Evolutionary conservation across 331 rosid genomes (phyloP).

Genomic region (Spiraea crenata): DNA sequence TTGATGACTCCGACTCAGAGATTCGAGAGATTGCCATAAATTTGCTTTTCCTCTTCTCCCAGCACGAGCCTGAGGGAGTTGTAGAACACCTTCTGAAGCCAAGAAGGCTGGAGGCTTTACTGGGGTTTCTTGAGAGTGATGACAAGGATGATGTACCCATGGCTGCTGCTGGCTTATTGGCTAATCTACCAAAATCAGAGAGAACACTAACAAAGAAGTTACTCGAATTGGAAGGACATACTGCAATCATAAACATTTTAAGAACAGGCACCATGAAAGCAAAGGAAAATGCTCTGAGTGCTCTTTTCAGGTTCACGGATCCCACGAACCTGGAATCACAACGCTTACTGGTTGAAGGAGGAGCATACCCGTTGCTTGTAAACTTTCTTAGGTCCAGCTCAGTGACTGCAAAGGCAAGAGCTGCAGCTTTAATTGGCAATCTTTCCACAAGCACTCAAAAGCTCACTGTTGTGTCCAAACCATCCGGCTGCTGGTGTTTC

Average conservation of each 20-base stretch:
- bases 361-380: constrained; percentile 71
- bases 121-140: constrained; percentile 67
- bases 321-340: constrained; percentile 66
- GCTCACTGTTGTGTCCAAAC: constrained; percentile 41
- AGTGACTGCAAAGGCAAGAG: constrained; percentile 74
- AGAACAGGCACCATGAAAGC: constrained; percentile 63
- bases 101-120: constrained; percentile 78
- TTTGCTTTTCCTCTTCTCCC: constrained; percentile 73
- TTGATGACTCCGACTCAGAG: constrained; percentile 71
- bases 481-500: constrained; percentile 54
- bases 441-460: constrained; percentile 67
- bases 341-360: constrained; percentile 53
- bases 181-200: constrained; percentile 78
- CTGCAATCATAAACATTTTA: constrained; percentile 64
- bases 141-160: constrained; percentile 60
- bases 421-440: constrained; percentile 80
- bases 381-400: constrained; percentile 52
- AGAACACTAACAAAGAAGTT: constrained; percentile 50
- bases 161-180: constrained; percentile 86
- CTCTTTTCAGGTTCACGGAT: constrained; percentile 87
- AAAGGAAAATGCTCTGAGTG: constrained; percentile 78
- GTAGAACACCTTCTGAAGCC: constrained; percentile 82
- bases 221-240: constrained; percentile 60
- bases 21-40: constrained; percentile 57
- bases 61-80: constrained; percentile 75